Base-by-base conservation (phyloP, 805 yeast genomes). In the Jamesozyma lodderae region DNA sequence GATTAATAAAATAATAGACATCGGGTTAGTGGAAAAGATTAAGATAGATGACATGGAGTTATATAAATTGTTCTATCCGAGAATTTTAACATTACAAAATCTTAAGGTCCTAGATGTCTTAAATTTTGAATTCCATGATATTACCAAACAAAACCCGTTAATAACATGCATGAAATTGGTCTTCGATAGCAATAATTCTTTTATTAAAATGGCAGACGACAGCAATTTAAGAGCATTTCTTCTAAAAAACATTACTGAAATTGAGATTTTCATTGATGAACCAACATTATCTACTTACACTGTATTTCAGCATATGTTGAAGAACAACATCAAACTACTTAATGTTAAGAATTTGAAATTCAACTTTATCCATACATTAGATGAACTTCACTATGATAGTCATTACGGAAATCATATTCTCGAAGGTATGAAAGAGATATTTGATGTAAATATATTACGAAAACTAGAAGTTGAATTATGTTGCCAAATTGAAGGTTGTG, bases 381-480 rank as follows among this genome's bases (percentile, higher is more conserved):
- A 60, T 30, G 68, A 68, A 41, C 63, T 64, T 44, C 66, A 64
- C 43, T 46, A 62, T 3, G 49, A 66, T 30, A 53, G 60, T 8
- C 43, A 67, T 11, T 54, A 61, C 3, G 36, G 46, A 9, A 38
- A 5, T 29, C 5, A 28, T 47, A 3, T 56, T 63, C 33, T 36
- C 73, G 2, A 51, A 6, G 5, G 29, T 11, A 16, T 35, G 9
- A 10, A 9, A 3, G 7, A 9, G n/a, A 7, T 28, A 5, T 43
- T 66, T 20, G 59, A 68, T 31, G 41, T 63, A 7, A 28, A 43
- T 0, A 14, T 35, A 1, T 35, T 75, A 14, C 51, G 58, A 33
- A 63, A 62, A 26, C 52, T 81, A 32, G 81, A 78, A 46, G 43
- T 80, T 15, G 62, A 63, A 6, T 49, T 76, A 21, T 81, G 81